Evolutionary conservation across 176 grass and related monocot species (phyloP).

Genomic region (Musa schizocarpa): DNA sequence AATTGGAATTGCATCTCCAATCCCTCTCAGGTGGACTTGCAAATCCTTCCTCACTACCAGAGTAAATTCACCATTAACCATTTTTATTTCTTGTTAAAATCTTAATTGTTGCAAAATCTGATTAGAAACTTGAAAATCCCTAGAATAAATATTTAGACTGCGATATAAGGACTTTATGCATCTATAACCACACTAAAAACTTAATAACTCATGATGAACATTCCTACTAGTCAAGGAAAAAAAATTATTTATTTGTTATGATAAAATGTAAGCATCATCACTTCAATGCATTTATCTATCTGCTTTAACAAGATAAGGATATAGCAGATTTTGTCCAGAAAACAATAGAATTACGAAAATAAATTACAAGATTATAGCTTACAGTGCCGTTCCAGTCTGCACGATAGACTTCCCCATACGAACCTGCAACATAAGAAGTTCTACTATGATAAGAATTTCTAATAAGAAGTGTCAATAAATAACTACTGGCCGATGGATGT

Average conservation of each 20-base stretch:
- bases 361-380: constrained; percentile 27
- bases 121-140: neutral
- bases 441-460: too few relatives aligned
- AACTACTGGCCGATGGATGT: neutral
- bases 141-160: neutral
- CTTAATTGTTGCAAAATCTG: neutral
- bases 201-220: too few relatives aligned
- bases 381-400: constrained; percentile 99
- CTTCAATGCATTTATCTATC: neutral
- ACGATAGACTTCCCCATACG: constrained; percentile 93
- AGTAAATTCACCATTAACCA: neutral
- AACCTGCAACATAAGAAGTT: constrained; percentile 34
- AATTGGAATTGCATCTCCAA: too few relatives aligned
- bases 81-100: neutral
- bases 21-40: too few relatives aligned
- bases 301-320: neutral
- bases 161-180: neutral
- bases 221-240: neutral
- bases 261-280: neutral
- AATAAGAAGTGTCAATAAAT: too few relatives aligned
- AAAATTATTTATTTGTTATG: neutral
- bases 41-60: neutral
- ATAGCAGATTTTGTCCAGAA: neutral
- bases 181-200: neutral
- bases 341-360: neutral